Conservation (phyloP, 495 filamentous ascomycete genomes). For the Penicillium ucsense region DNA sequence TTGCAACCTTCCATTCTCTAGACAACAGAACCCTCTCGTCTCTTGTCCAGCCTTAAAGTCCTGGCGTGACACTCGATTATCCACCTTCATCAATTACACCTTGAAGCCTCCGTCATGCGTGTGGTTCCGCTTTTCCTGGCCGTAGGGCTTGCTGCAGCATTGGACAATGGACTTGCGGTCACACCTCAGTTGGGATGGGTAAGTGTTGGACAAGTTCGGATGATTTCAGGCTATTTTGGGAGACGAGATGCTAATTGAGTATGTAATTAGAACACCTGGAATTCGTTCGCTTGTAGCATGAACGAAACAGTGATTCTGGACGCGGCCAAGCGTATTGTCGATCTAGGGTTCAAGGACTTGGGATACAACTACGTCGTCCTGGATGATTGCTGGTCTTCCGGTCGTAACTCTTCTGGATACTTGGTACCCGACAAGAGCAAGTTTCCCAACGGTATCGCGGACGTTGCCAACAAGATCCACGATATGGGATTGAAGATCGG, state of each 20-base stretch:
- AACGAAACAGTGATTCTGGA: conserved; percentile 38
- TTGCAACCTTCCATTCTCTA: too few species aligned
- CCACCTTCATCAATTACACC: neutral
- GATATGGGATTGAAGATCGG: conserved; percentile 36
- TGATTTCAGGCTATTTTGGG: too few species aligned
- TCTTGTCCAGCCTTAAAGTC: too few species aligned
- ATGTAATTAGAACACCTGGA: conserved; percentile 37
- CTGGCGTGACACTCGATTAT: too few species aligned
- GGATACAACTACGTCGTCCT: conserved; percentile 49
- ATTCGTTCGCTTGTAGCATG: conserved; percentile 43
- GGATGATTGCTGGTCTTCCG: conserved; percentile 42
- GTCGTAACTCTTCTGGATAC: conserved; percentile 28
- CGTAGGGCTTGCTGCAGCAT: conserved; percentile 9
- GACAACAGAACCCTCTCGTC: too few species aligned
- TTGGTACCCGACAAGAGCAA: conserved; percentile 32
- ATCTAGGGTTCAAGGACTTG: conserved; percentile 40
- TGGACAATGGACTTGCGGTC: conserved; percentile 33
- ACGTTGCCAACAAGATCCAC: conserved; percentile 34
- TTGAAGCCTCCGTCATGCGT: neutral
- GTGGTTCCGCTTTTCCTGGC: conserved; percentile 4
- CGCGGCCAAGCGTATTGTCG: conserved; percentile 38
- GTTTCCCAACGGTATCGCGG: conserved; percentile 41
- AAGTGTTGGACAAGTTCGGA: neutral
- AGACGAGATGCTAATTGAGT: too few species aligned
- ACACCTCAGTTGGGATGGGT: conserved; percentile 36